Evolutionary conservation across 495 filamentous ascomycete species (phyloP).

Genomic region (Geoglossum glabrum): DNA sequence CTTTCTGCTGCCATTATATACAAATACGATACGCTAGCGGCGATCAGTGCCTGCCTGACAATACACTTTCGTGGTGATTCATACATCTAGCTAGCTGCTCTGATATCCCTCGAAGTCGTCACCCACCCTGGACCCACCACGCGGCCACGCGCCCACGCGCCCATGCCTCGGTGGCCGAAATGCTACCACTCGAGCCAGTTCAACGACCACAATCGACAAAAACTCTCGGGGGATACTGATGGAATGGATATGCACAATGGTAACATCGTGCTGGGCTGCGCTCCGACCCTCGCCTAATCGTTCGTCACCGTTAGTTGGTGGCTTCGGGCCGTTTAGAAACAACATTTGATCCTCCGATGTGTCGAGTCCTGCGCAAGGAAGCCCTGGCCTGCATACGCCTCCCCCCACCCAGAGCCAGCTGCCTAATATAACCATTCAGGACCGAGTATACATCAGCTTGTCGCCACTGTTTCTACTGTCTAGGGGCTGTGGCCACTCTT

Average conservation of each 20-base stretch:
- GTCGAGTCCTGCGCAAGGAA: neutral
- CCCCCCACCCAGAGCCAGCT: neutral
- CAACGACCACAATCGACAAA: neutral
- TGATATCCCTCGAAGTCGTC: too few relatives aligned
- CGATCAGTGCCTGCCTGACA: too few relatives aligned
- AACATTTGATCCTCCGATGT: neutral
- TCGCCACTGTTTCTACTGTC: neutral
- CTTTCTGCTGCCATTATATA: too few relatives aligned
- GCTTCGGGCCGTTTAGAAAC: neutral
- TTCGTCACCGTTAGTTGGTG: neutral
- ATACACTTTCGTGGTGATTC: too few relatives aligned
- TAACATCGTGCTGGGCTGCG: neutral
- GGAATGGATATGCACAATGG: too few relatives aligned
- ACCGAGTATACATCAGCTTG: too few relatives aligned
- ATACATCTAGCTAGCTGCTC: too few relatives aligned
- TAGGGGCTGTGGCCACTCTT: neutral
- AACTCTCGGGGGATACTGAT: neutral
- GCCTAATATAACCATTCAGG: neutral
- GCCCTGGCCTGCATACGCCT: neutral
- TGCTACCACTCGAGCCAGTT: too few relatives aligned
- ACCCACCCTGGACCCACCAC: too few relatives aligned
- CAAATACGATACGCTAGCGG: too few relatives aligned
- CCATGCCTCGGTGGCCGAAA: too few relatives aligned
- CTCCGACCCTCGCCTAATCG: neutral
- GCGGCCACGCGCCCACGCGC: too few relatives aligned